Percentiles rank a stretch among this genome's conserved stretches.
Evolutionary conservation across 2,329 filamentous ascomycete genomes (phyloP).

Genomic region (Ascochyta fabae): DNA sequence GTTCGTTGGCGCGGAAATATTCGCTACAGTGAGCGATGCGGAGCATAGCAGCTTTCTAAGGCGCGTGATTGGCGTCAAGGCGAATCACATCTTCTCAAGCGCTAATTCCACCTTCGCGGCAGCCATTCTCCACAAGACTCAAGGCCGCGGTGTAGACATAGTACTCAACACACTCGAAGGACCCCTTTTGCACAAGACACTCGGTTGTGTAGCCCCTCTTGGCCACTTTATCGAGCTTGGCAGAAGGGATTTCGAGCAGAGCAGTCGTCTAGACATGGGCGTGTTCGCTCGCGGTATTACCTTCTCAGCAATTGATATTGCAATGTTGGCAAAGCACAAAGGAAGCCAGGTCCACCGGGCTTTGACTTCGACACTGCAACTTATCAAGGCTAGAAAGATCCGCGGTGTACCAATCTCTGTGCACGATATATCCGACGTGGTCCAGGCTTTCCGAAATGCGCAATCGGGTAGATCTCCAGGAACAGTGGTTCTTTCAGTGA

Average conservation of each 20-base stretch:
- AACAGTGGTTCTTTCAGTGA: not conserved
- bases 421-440: conserved; percentile 1
- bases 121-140: conserved; percentile 15
- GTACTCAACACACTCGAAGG: conserved; percentile 38
- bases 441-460: not conserved
- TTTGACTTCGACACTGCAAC: not conserved
- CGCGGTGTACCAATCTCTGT: not conserved
- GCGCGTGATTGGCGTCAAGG: conserved; percentile 14
- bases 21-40: not conserved
- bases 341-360: not conserved
- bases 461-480: not conserved
- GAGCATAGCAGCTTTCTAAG: conserved; percentile 4
- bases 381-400: not conserved
- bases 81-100: conserved; percentile 25
- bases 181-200: conserved; percentile 47
- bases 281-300: conserved; percentile 22
- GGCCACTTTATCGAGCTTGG: conserved; percentile 32
- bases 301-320: conserved; percentile 39
- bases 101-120: conserved; percentile 30
- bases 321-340: conserved; percentile 49
- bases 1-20: not conserved
- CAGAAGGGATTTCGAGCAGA: conserved; percentile 1
- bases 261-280: conserved; percentile 26
- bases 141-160: conserved; percentile 40
- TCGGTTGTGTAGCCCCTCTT: conserved; percentile 52